These are phyloP conservation scores for Lachnellula subtilissima DNA, from an alignment of 2,329 filamentous ascomycete species.

Conservation along the genomic window DNA sequence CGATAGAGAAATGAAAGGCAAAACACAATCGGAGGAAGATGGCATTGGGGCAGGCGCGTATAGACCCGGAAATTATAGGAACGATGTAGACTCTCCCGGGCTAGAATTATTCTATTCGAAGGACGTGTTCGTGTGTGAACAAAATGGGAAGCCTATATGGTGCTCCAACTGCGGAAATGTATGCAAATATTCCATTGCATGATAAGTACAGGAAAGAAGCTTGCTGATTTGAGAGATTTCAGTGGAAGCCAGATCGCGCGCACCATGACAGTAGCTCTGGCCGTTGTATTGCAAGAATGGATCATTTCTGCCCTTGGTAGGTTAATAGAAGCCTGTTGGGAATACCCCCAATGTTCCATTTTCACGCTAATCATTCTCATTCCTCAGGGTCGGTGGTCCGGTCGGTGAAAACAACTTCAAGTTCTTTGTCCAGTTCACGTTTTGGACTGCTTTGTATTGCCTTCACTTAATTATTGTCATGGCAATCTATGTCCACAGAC, in stretches of 20 bases:
- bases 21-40: conserved; percentile 8
- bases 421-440: conserved; percentile 84
- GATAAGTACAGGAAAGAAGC: neutral
- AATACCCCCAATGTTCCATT: neutral
- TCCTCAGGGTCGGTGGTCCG: conserved; percentile 76
- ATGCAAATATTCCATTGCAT: conserved; percentile 60
- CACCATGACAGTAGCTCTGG: conserved; percentile 85
- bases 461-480: conserved; percentile 57
- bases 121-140: conserved; percentile 78
- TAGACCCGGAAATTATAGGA: conserved; percentile 10
- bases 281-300: conserved; percentile 87
- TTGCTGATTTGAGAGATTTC: neutral
- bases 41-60: conserved; percentile 23
- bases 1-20: conserved; percentile 22
- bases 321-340: conserved; percentile 1
- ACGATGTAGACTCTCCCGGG: conserved; percentile 56
- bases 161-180: conserved; percentile 71
- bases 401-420: conserved; percentile 85
- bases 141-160: conserved; percentile 79
- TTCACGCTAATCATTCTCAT: conserved; percentile 1
- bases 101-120: conserved; percentile 75
- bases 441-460: conserved; percentile 67
- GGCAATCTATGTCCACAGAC: conserved; percentile 54
- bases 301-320: conserved; percentile 87
- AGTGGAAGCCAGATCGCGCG: conserved; percentile 71